Evolutionary conservation across 352 stramenopile species (phyloP), one percentile per base, ranked within the genome.

Genomic region (Phytophthora nicotianae): DNA sequence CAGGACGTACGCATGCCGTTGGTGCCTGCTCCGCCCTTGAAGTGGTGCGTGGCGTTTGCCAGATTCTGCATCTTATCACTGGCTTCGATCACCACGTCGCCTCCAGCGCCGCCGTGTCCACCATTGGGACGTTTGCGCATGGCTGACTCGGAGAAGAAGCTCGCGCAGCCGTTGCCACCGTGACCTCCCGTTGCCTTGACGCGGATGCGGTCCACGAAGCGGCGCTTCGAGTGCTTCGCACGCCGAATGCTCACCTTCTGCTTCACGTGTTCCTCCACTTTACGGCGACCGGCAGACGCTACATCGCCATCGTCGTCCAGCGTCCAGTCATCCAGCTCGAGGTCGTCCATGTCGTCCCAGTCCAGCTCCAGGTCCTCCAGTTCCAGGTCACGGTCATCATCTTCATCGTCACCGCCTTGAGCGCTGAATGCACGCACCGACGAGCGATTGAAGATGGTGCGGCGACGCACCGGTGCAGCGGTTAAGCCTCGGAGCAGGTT

Each of bases 161-260:
- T 96, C 54, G 81, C 72, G 66, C 89, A 97, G 37, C 89, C 89
- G 62, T 97, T 95, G 62, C 89, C 89, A 32, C 89, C 89, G 52
- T 96, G 84, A 11, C 89, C 89, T 8, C 88, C 89, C 1, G 83
- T 95, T n/a, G 88, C 86, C 43, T 93, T 92, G 47, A 97, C 88
- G 40, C 89, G 81, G 57, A 97, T 93, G 67, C 87, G 83, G 70
- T 97, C 89, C 32, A 97, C 86, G 54, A 97, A 97, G 62, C 91
- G 89, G 13, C 86, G 84, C 81, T 95, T 96, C 27, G 84, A 90
- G 72, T 94, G 87, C 70, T 94, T 85, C 51, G 83, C 83, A 47
- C 86, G 86, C 32, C 81, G 84, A 49, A 95, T 68, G 50, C 84
- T 79, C 47, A 95, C 86, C 55, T 95, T 95, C 64, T 91, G 81